Conservation (phyloP, 441 rosid genomes). For the Melianthus villosus region DNA sequence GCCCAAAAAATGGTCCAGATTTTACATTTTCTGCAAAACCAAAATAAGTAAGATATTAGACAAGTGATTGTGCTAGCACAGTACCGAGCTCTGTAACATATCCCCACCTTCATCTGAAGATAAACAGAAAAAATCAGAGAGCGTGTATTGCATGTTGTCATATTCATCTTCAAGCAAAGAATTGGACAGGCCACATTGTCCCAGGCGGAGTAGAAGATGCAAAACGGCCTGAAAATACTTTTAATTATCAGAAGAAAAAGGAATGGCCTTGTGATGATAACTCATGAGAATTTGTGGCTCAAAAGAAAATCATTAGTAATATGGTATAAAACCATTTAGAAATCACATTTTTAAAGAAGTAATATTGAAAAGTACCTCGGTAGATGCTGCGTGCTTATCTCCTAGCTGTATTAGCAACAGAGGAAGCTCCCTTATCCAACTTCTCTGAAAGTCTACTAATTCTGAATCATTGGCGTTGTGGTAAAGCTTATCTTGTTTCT, state of each 20-base stretch:
- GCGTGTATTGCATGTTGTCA: conserved; percentile 28
- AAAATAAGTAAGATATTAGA: too few species aligned
- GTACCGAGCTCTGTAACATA: too few species aligned
- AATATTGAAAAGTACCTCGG: conserved; percentile 34
- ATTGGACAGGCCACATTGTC: conserved; percentile 30
- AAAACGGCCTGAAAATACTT: conserved; percentile 59
- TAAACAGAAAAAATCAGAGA: conserved; percentile 40
- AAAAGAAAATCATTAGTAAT: too few species aligned
- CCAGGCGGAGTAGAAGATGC: conserved; percentile 52
- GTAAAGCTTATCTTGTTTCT: conserved; percentile 28
- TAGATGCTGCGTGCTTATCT: conserved; percentile 34
- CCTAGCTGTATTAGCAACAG: conserved; percentile 38
- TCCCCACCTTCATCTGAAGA: conserved; percentile 32
- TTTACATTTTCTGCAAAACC: conserved; percentile 29
- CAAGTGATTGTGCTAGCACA: too few species aligned
- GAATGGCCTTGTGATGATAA: too few species aligned
- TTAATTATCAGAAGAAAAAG: too few species aligned
- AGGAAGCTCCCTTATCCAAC: conserved; percentile 69
- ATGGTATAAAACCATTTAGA: too few species aligned
- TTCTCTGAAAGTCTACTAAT: conserved; percentile 26
- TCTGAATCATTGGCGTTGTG: conserved; percentile 29
- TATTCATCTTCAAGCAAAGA: conserved; percentile 33
- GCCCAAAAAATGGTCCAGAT: conserved; percentile 60
- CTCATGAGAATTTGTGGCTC: too few species aligned
- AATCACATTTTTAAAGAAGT: too few species aligned